phyloP scores from a whole-genome alignment of 2,329 filamentous ascomycete species.

The Metarhizium guizhouense region DNA sequence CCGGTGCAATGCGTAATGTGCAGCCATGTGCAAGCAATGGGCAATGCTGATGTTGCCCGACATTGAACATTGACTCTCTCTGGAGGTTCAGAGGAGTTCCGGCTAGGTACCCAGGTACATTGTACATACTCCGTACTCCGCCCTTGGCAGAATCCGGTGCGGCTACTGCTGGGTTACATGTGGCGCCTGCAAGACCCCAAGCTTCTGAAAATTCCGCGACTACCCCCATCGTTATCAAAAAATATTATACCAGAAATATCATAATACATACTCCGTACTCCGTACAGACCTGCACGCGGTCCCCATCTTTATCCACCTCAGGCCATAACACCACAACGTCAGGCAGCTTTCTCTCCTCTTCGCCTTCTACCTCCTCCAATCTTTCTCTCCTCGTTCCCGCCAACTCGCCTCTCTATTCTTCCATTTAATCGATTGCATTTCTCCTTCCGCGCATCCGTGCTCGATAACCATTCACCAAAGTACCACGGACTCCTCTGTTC shows the following conservation, averaged over 20 bases:
- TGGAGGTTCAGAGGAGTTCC: too few relatives aligned
- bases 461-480: too few relatives aligned
- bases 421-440: not conserved
- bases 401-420: not conserved
- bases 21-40: too few relatives aligned
- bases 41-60: too few relatives aligned
- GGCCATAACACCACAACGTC: not conserved
- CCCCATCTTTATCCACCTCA: not conserved
- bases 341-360: not conserved
- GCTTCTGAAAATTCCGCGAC: constrained; percentile 2
- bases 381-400: not conserved
- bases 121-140: too few relatives aligned
- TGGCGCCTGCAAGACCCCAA: constrained; percentile 1
- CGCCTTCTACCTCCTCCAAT: not conserved
- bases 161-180: not conserved
- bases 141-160: not conserved
- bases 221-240: constrained; percentile 1
- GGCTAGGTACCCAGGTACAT: too few relatives aligned
- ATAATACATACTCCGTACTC: not conserved
- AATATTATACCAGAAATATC: constrained; percentile 2
- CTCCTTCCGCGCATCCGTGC: not conserved
- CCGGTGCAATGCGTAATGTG: too few relatives aligned
- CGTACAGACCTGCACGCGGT: not conserved
- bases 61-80: too few relatives aligned
- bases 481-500: not conserved